These are phyloP conservation scores for Chrysoporthe cubensis DNA, from an alignment of 2,329 filamentous ascomycete species.

Conservation along the genomic window DNA sequence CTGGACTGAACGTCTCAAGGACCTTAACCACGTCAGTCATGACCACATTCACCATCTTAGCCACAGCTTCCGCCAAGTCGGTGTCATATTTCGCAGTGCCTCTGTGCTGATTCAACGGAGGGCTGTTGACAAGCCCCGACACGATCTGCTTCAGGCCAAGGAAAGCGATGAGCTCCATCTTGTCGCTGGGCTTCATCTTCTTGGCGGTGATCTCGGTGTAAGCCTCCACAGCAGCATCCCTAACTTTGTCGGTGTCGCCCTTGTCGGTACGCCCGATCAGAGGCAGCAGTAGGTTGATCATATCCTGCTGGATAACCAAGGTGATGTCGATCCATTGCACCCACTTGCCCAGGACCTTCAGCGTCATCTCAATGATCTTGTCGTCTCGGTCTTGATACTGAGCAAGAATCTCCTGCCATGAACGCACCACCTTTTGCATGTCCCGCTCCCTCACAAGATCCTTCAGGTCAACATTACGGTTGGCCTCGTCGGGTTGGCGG, in stretches of 20 bases:
- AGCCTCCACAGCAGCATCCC: slow-evolving; percentile 90
- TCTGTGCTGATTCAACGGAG: slow-evolving; percentile 76
- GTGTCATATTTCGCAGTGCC: slow-evolving; percentile 89
- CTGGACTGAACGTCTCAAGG: slow-evolving; percentile 69
- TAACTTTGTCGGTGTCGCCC: slow-evolving; percentile 74
- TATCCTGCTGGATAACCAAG: slow-evolving; percentile 85
- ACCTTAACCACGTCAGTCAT: slow-evolving; percentile 86
- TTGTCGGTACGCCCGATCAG: slow-evolving; percentile 77
- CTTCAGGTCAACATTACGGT: slow-evolving; percentile 87
- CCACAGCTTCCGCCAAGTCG: slow-evolving; percentile 91
- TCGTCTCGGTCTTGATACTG: slow-evolving; percentile 75
- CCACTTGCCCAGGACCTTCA: slow-evolving; percentile 95
- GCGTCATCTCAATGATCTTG: slow-evolving; percentile 79
- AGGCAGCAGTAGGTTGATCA: slow-evolving; percentile 83
- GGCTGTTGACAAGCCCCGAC: slow-evolving; percentile 81
- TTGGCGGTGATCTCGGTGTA: slow-evolving; percentile 96
- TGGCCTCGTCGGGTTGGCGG: slow-evolving; percentile 76
- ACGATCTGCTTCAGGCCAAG: slow-evolving; percentile 87
- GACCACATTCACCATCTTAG: slow-evolving; percentile 91
- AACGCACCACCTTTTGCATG: slow-evolving; percentile 82
- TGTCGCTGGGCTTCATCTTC: slow-evolving; percentile 95
- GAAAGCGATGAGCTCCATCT: slow-evolving; percentile 91
- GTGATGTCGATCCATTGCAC: slow-evolving; percentile 99
- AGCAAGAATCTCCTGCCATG: slow-evolving; percentile 88
- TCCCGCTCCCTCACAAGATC: slow-evolving; percentile 86